phyloP scores from a whole-genome alignment of 2,329 filamentous ascomycete species.

The Grosmannia huntii region DNA sequence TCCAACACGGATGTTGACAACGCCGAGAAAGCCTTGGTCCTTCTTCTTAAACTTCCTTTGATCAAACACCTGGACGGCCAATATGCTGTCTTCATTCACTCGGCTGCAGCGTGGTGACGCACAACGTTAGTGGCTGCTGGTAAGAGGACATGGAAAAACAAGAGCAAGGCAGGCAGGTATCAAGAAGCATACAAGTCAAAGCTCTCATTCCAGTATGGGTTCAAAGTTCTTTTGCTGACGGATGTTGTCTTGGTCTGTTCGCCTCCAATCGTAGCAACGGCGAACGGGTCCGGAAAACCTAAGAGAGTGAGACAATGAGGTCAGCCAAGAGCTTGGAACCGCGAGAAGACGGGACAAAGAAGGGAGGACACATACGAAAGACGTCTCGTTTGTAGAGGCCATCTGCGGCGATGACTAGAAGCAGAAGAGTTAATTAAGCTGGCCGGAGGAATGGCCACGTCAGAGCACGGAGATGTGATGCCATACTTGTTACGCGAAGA shows the following conservation, averaged over 20 bases:
- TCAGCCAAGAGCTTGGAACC: not conserved
- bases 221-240: constrained; percentile 93
- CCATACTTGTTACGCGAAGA: constrained; percentile 82
- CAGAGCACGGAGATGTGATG: constrained; percentile 7
- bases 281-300: constrained; percentile 98
- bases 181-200: constrained; percentile 74
- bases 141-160: constrained; percentile 11
- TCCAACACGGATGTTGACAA: constrained; percentile 93
- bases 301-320: too few relatives aligned
- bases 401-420: constrained; percentile 89
- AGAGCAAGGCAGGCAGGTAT: constrained; percentile 4
- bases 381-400: constrained; percentile 98
- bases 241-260: constrained; percentile 98
- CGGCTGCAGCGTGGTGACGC: constrained; percentile 40
- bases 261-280: constrained; percentile 90
- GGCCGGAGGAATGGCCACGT: constrained; percentile 2
- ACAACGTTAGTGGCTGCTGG: not conserved
- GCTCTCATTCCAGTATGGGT: constrained; percentile 99
- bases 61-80: constrained; percentile 97
- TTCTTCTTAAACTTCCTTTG: constrained; percentile 99
- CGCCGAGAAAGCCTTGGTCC: constrained; percentile 95
- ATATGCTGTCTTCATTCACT: constrained; percentile 88
- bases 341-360: not conserved
- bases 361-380: constrained; percentile 58
- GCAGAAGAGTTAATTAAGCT: not conserved